A percentile compares a stretch with the other conserved stretches of the same genome.
These are phyloP conservation scores for Sanghuangporus baumii DNA, from an alignment of 1,284 basidiomycete genomes.

Conservation along the genomic window DNA sequence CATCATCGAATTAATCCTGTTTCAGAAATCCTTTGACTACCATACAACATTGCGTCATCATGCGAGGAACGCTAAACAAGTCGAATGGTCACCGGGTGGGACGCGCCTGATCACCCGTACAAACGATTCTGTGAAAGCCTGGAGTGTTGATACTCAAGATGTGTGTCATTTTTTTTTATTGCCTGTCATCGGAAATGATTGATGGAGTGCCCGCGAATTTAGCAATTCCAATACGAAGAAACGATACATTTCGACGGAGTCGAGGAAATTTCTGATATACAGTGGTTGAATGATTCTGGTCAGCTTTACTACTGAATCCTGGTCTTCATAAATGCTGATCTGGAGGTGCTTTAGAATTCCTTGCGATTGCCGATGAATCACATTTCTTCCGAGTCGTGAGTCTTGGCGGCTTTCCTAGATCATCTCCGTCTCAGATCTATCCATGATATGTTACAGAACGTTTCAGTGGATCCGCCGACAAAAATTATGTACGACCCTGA, in stretches of 20 bases:
- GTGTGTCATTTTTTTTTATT: not conserved
- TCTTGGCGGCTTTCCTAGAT: not conserved
- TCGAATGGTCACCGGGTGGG: slow-evolving; percentile 14
- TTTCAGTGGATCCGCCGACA: not conserved
- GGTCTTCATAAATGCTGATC: not conserved
- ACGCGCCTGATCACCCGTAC: slow-evolving; percentile 6
- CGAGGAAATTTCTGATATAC: slow-evolving; percentile 9
- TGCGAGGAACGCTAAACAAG: slow-evolving; percentile 13
- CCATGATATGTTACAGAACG: not conserved
- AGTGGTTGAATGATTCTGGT: slow-evolving; percentile 13
- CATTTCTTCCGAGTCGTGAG: slow-evolving; percentile 13
- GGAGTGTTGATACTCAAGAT: slow-evolving; percentile 1
- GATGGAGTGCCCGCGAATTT: not conserved
- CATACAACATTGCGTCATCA: slow-evolving; percentile 1
- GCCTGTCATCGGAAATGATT: not conserved
- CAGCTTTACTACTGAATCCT: not conserved
- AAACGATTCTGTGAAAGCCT: slow-evolving; percentile 8
- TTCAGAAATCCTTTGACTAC: not conserved
- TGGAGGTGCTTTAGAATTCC: slow-evolving; percentile 4
- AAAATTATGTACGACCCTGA: not conserved
- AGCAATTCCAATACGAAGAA: not conserved
- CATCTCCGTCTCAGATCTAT: not conserved
- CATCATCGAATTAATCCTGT: not conserved
- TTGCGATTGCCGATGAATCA: slow-evolving; percentile 11
- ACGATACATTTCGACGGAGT: not conserved